Conservation (phyloP, 2,329 filamentous ascomycete genomes). For the Diaporthe sp. region DNA sequence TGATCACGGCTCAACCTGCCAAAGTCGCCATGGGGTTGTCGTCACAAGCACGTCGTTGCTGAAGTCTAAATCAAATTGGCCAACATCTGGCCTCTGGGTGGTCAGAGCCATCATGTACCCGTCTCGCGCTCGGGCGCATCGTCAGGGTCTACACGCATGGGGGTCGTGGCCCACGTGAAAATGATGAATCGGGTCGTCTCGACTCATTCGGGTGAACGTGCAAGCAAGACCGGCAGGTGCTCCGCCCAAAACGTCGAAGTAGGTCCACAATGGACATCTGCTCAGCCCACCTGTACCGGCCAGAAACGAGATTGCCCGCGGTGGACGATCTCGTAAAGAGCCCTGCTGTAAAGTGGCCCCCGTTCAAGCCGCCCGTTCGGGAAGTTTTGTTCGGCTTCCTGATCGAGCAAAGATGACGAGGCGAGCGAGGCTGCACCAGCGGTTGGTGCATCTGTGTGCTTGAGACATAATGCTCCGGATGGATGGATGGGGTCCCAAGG, state of each 20-base stretch:
- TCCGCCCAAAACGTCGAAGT: slow-evolving; percentile 5
- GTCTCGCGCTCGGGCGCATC: slow-evolving; percentile 22
- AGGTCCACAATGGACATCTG: background rate
- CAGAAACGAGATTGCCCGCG: slow-evolving; percentile 20
- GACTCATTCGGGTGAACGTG: slow-evolving; percentile 10
- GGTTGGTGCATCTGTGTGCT: slow-evolving; percentile 7
- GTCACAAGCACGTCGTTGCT: slow-evolving; percentile 19
- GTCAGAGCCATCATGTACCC: slow-evolving; percentile 11
- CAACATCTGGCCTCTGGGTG: slow-evolving; percentile 5
- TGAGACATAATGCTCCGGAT: slow-evolving; percentile 14
- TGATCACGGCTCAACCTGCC: slow-evolving; percentile 25
- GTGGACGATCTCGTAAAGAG: slow-evolving; percentile 24
- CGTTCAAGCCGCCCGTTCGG: background rate
- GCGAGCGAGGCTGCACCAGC: slow-evolving; percentile 8
- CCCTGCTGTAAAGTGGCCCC: background rate
- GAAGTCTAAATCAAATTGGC: slow-evolving; percentile 1
- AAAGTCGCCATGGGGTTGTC: background rate
- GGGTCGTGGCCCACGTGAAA: slow-evolving; percentile 18
- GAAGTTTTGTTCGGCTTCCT: slow-evolving; percentile 19
- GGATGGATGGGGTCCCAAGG: slow-evolving; percentile 7
- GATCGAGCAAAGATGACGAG: slow-evolving; percentile 17
- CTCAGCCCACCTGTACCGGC: slow-evolving; percentile 19
- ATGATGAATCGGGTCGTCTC: slow-evolving; percentile 25
- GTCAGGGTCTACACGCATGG: slow-evolving; percentile 16
- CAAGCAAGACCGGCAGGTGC: background rate